These are phyloP conservation scores for Mycena vitilis DNA, from an alignment of 768 basidiomycete genomes.

Conservation along the genomic window DNA sequence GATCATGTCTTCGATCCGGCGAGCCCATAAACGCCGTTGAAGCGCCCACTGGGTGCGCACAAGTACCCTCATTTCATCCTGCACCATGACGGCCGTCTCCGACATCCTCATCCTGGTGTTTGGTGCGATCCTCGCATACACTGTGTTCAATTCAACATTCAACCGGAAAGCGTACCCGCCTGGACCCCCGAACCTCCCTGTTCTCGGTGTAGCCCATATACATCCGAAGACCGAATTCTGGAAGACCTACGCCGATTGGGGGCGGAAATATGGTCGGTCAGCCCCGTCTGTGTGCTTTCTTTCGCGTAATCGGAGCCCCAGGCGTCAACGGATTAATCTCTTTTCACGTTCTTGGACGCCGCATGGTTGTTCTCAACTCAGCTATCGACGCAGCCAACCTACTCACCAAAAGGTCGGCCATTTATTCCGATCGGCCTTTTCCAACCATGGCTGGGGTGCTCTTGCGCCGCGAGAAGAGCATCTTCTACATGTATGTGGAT, in stretches of 20 bases:
- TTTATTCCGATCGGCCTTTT: constrained; percentile 53
- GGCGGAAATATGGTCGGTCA: constrained; percentile 45
- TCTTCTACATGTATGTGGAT: constrained; percentile 33
- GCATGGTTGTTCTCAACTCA: constrained; percentile 50
- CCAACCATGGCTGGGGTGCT: constrained; percentile 20
- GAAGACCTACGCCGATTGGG: constrained; percentile 53
- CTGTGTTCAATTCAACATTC: background rate
- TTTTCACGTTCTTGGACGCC: constrained; percentile 49
- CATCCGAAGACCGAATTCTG: constrained; percentile 40
- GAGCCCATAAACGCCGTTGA: background rate
- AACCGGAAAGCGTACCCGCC: constrained; percentile 16
- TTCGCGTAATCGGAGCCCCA: background rate
- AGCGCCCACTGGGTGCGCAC: background rate
- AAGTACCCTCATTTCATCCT: background rate
- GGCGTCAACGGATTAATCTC: constrained; percentile 25
- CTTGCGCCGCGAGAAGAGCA: constrained; percentile 25
- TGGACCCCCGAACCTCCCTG: constrained; percentile 21
- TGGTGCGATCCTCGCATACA: background rate
- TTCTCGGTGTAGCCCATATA: constrained; percentile 28
- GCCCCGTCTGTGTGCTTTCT: background rate
- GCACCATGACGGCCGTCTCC: background rate
- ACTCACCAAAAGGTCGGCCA: constrained; percentile 49
- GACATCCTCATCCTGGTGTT: background rate
- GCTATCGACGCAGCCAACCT: constrained; percentile 37
- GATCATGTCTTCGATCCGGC: background rate